Evolutionary conservation across 202 grass and related monocot species (phyloP).

Genomic region (Dendrocalamus latiflorus): DNA sequence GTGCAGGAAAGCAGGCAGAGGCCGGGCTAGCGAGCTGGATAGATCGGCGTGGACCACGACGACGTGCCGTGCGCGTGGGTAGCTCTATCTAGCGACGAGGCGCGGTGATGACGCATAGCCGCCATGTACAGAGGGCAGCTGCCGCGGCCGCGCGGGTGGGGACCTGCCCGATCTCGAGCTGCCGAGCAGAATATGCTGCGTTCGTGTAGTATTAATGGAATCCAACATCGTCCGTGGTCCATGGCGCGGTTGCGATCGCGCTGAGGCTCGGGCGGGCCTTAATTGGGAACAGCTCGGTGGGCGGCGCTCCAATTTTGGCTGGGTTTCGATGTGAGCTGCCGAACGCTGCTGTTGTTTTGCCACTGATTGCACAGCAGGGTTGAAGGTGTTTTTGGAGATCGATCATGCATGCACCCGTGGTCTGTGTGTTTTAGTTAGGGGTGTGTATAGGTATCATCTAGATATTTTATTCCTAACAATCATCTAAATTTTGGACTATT

Average conservation of each 20-base stretch:
- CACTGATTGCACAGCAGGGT: not conserved
- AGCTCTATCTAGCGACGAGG: too few species aligned
- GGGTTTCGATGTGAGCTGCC: not conserved
- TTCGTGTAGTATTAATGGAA: not conserved
- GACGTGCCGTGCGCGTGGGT: not conserved
- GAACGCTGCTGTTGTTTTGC: not conserved
- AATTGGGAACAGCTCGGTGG: not conserved
- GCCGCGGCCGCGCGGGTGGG: not conserved
- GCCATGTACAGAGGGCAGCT: not conserved
- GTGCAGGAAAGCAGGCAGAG: too few species aligned
- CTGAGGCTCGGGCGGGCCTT: not conserved
- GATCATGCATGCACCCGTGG: not conserved
- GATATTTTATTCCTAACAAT: too few species aligned
- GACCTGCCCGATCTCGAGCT: not conserved
- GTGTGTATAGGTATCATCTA: too few species aligned
- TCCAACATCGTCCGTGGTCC: not conserved
- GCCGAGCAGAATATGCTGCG: not conserved
- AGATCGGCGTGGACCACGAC: constrained; percentile 4
- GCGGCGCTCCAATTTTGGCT: not conserved
- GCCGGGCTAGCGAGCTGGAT: not conserved
- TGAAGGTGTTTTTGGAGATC: not conserved
- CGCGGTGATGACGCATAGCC: not conserved
- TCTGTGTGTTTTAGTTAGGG: not conserved
- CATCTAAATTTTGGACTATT: too few species aligned
- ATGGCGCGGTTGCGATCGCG: not conserved